phyloP scores from a whole-genome alignment of 139 green algal species.

The Closterium sp. region DNA sequence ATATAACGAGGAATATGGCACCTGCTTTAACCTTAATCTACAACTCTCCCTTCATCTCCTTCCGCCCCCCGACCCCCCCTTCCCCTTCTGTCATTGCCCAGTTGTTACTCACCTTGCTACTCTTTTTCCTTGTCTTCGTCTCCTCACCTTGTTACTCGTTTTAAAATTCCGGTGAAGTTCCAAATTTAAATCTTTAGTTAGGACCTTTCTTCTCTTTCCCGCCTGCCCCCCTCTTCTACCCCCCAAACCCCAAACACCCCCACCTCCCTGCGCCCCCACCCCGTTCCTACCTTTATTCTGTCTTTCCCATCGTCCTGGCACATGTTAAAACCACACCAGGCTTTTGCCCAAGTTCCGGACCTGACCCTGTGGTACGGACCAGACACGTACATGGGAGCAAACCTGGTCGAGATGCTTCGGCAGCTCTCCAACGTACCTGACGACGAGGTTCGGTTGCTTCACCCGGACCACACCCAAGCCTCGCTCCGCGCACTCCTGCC shows the following conservation, averaged over 20 bases:
- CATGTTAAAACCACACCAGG: constrained; percentile 54
- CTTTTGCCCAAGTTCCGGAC: constrained; percentile 51
- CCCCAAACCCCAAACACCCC: too few species aligned
- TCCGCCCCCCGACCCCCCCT: not conserved
- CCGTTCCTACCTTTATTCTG: not conserved
- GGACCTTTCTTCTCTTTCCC: not conserved
- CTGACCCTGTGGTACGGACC: constrained; percentile 89
- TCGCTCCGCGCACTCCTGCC: constrained; percentile 69
- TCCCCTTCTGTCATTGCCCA: not conserved
- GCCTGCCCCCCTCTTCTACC: not conserved
- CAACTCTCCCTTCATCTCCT: not conserved
- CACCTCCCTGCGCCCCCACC: not conserved
- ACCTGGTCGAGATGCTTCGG: constrained; percentile 85
- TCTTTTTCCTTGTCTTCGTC: not conserved
- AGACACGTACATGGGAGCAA: constrained; percentile 98
- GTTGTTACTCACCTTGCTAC: too few species aligned
- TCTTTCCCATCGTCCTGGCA: not conserved
- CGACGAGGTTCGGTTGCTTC: constrained; percentile 72
- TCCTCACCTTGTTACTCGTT: not conserved
- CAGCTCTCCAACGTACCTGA: constrained; percentile 68
- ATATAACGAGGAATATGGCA: too few species aligned
- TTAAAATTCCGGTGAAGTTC: not conserved
- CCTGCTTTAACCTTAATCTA: not conserved
- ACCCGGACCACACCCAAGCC: constrained; percentile 74
- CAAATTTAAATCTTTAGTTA: not conserved